Evolutionary conservation across 345 rosid species (phyloP).

Genomic region (Bruguiera gymnorhiza): DNA sequence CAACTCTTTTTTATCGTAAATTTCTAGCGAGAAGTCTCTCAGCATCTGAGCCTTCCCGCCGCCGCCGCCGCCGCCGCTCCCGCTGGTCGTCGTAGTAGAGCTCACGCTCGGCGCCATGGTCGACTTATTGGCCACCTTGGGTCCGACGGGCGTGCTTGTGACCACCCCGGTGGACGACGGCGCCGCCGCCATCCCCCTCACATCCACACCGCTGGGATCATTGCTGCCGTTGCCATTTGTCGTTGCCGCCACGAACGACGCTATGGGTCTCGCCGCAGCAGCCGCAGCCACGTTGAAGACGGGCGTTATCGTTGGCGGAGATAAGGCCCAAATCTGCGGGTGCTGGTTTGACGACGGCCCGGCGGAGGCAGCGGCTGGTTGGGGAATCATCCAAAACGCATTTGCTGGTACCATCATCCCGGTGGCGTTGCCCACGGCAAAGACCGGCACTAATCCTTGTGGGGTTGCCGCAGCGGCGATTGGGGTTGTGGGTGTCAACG

Average conservation of each 20-base stretch:
- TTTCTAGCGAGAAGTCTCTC: conserved; percentile 40
- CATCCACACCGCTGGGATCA: conserved; percentile 13
- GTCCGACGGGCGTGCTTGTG: conserved; percentile 28
- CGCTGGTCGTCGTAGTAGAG: conserved; percentile 5
- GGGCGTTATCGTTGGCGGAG: conserved; percentile 25
- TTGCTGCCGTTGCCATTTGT: not conserved
- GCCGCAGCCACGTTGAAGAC: conserved; percentile 33
- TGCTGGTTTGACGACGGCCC: conserved; percentile 13
- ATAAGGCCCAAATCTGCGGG: conserved; percentile 37
- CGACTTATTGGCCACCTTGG: conserved; percentile 38
- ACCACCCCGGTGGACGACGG: not conserved
- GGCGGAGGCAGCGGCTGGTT: conserved; percentile 4
- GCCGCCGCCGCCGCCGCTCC: conserved; percentile 4
- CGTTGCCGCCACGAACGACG: conserved; percentile 25
- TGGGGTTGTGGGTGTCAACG: conserved; percentile 15
- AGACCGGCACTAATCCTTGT: conserved; percentile 40
- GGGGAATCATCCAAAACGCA: conserved; percentile 53
- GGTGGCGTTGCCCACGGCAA: conserved; percentile 30
- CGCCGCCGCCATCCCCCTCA: conserved; percentile 12
- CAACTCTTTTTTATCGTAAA: conserved; percentile 41
- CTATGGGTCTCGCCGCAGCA: conserved; percentile 28
- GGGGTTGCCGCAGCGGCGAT: conserved; percentile 15
- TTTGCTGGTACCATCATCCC: conserved; percentile 46
- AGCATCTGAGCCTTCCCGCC: conserved; percentile 38
- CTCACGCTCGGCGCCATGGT: conserved; percentile 47